Percentiles rank a stretch among this genome's conserved stretches.
phyloP scores from a whole-genome alignment of 768 basidiomycete genomes.

The Grammothele lineata region DNA sequence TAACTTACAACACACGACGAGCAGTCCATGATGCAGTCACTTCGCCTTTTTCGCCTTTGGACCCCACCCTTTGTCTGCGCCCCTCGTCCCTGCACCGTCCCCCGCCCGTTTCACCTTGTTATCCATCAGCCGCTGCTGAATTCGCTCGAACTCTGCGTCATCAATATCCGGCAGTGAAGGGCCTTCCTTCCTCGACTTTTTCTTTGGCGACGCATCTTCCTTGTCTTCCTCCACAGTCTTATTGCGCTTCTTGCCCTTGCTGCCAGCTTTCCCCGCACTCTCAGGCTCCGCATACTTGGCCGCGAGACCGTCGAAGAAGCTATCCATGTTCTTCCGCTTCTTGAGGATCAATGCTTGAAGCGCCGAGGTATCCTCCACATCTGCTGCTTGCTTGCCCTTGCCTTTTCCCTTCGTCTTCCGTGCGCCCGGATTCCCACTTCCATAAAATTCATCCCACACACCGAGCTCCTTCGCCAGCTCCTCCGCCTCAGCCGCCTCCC shows the following conservation, averaged over 20 bases:
- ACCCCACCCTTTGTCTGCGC: conserved; percentile 7
- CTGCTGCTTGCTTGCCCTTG: conserved; percentile 33
- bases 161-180: conserved; percentile 53
- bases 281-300: conserved; percentile 63
- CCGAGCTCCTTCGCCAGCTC: conserved; percentile 80
- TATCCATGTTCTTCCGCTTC: conserved; percentile 63
- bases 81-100: conserved; percentile 9
- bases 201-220: conserved; percentile 17
- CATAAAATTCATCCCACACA: conserved; percentile 93
- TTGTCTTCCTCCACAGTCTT: conserved; percentile 41
- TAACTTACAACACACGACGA: conserved; percentile 11
- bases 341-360: conserved; percentile 81
- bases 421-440: conserved; percentile 62
- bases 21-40: conserved; percentile 1
- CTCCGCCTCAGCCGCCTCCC: conserved; percentile 85
- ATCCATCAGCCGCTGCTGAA: conserved; percentile 55
- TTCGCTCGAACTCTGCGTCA: conserved; percentile 59
- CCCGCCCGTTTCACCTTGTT: conserved; percentile 34
- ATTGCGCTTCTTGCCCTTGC: conserved; percentile 42
- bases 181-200: conserved; percentile 31
- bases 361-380: conserved; percentile 56
- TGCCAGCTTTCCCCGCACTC: conserved; percentile 38
- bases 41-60: conserved; percentile 11
- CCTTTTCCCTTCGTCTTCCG: conserved; percentile 53
- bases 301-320: conserved; percentile 72